Conservation (phyloP, 768 basidiomycete genomes). For the Suillus fuscotomentosus region DNA sequence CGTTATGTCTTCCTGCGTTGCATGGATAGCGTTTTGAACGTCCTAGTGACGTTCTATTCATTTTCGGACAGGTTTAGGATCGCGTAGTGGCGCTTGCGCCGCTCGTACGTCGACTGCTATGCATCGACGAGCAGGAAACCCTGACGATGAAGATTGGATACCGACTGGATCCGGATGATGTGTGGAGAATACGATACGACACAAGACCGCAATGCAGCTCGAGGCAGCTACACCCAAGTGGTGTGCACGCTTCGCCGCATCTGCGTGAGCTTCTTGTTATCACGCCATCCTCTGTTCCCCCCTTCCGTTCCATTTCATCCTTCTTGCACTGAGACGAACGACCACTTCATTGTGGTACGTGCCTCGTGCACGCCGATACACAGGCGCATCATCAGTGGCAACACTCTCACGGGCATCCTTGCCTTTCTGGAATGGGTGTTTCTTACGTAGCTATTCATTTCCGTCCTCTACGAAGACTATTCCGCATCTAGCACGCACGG, state of each 20-base stretch:
- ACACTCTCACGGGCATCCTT: slow-evolving; percentile 25
- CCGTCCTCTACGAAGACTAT: slow-evolving; percentile 21
- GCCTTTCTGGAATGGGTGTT: slow-evolving; percentile 14
- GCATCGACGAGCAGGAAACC: slow-evolving; percentile 31
- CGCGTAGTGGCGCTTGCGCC: slow-evolving; percentile 40
- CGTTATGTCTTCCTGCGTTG: slow-evolving; percentile 22
- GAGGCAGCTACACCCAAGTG: slow-evolving; percentile 55
- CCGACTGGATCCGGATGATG: slow-evolving; percentile 49
- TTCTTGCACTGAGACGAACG: slow-evolving; percentile 63
- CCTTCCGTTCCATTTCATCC: slow-evolving; percentile 54
- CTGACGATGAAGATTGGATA: slow-evolving; percentile 50
- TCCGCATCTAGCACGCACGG: slow-evolving; percentile 25
- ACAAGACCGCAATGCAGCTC: slow-evolving; percentile 64
- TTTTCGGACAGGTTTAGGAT: slow-evolving; percentile 36
- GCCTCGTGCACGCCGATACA: slow-evolving; percentile 78
- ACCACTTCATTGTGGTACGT: slow-evolving; percentile 83
- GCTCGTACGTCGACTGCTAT: slow-evolving; percentile 32
- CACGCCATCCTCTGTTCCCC: slow-evolving; percentile 36
- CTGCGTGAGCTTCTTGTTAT: slow-evolving; percentile 48
- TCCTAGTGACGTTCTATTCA: slow-evolving; percentile 24
- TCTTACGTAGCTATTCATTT: slow-evolving; percentile 26
- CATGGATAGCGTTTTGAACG: slow-evolving; percentile 15
- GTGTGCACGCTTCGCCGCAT: slow-evolving; percentile 54
- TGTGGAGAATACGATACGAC: slow-evolving; percentile 57
- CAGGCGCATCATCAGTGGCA: slow-evolving; percentile 47